Percentiles rank a stretch among this genome's conserved stretches.
Evolutionary conservation across 768 basidiomycete genomes (phyloP).

Genomic region (Lyophyllum semitale): DNA sequence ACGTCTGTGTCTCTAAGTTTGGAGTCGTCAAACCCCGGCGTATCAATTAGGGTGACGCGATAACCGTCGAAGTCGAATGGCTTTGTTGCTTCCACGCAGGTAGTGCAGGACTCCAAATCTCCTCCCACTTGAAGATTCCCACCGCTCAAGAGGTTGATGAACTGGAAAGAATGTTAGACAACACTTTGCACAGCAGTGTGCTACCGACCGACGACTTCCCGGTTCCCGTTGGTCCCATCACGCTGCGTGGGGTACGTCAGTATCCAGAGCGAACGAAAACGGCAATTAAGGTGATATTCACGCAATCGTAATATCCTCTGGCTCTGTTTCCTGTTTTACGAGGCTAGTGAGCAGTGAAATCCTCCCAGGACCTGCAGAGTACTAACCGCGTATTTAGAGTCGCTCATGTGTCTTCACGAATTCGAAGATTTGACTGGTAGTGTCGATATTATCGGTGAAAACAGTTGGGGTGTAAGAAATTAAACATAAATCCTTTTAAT

Average conservation of each 20-base stretch:
- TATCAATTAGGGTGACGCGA: constrained; percentile 52
- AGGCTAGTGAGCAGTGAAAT: neutral
- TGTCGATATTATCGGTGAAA: neutral
- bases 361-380: neutral
- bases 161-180: constrained; percentile 31
- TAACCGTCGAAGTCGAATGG: constrained; percentile 45
- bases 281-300: neutral
- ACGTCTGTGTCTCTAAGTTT: constrained; percentile 47
- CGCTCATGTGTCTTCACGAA: neutral
- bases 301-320: constrained; percentile 14
- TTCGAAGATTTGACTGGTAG: neutral
- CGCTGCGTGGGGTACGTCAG: constrained; percentile 15
- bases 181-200: neutral
- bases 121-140: constrained; percentile 46
- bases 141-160: constrained; percentile 55
- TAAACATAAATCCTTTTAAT: neutral
- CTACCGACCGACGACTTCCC: constrained; percentile 37
- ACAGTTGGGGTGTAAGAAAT: neutral
- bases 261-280: neutral
- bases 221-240: constrained; percentile 42
- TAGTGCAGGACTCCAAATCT: constrained; percentile 53
- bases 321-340: neutral
- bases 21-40: constrained; percentile 63
- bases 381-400: neutral
- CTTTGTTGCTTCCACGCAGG: constrained; percentile 40